Evolutionary conservation across 179 eudicot genomes (phyloP).

Genomic region (Patellifolia procumbens): DNA sequence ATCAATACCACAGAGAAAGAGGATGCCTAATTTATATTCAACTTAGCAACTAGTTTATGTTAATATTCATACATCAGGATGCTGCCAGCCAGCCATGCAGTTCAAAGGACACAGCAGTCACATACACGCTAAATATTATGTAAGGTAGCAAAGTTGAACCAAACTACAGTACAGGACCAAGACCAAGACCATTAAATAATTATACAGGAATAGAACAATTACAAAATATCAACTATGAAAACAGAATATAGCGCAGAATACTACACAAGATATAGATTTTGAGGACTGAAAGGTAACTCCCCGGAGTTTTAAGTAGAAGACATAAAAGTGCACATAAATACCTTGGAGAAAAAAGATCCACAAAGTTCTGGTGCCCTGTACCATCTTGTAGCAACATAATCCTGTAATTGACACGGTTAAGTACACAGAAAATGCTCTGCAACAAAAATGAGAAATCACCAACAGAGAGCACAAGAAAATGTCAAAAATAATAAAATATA

Average conservation of each 20-base stretch:
- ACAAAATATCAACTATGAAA: background rate
- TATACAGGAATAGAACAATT: background rate
- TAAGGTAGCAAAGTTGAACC: too few species aligned
- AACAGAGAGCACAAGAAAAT: background rate
- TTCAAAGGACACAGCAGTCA: background rate
- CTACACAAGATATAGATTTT: background rate
- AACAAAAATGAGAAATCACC: background rate
- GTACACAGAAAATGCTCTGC: background rate
- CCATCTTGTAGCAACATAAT: slow-evolving; percentile 96
- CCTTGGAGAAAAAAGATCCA: slow-evolving; percentile 82
- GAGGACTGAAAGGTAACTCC: background rate
- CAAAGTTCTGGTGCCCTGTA: slow-evolving; percentile 97
- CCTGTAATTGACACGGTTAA: slow-evolving; percentile 43
- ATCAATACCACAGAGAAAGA: background rate
- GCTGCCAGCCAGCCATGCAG: background rate
- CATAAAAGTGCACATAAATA: slow-evolving; percentile 16
- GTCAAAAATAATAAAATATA: slow-evolving; percentile 22
- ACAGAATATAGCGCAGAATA: background rate
- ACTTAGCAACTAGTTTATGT: background rate
- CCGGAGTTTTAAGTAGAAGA: background rate
- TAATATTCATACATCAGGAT: background rate
- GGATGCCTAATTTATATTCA: background rate
- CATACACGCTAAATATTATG: background rate
- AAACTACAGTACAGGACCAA: background rate
- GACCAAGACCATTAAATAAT: background rate